These are phyloP conservation scores for Gamarada debralockiae DNA, from an alignment of 495 filamentous ascomycete species.

Conservation along the genomic window DNA sequence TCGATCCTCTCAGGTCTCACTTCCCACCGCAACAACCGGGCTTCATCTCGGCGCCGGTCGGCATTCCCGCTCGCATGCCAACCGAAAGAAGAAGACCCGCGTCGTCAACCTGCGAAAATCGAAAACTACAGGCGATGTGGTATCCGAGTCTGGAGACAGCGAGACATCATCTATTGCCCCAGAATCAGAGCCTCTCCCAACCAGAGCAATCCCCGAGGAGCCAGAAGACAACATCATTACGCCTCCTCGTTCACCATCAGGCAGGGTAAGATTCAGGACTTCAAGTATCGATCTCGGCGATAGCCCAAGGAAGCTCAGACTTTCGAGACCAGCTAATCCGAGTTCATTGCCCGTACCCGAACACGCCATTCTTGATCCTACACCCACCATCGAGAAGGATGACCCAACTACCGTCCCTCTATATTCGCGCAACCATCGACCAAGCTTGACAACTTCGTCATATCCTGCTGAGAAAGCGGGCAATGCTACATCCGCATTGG, in stretches of 20 bases:
- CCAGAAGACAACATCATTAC: slow-evolving; percentile 52
- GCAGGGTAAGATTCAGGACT: slow-evolving; percentile 37
- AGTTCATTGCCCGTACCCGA: slow-evolving; percentile 16
- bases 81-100: slow-evolving; percentile 83
- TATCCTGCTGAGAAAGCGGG: slow-evolving; percentile 1
- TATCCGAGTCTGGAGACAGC: slow-evolving; percentile 40
- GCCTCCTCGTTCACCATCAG: slow-evolving; percentile 37
- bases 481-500: slow-evolving; percentile 11
- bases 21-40: slow-evolving; percentile 52
- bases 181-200: slow-evolving; percentile 40
- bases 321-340: slow-evolving; percentile 4
- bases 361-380: slow-evolving; percentile 6
- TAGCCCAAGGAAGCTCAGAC: slow-evolving; percentile 11
- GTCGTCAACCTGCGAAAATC: slow-evolving; percentile 79
- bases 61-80: slow-evolving; percentile 54
- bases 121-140: slow-evolving; percentile 23
- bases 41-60: slow-evolving; percentile 61
- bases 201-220: slow-evolving; percentile 36
- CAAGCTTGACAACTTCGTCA: neutral
- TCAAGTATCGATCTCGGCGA: slow-evolving; percentile 24
- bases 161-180: slow-evolving; percentile 20
- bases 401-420: neutral
- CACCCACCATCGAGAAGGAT: slow-evolving; percentile 1
- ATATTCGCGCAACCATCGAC: slow-evolving; percentile 8
- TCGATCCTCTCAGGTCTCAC: slow-evolving; percentile 40